These are phyloP conservation scores for Mycena albidolilacea DNA, from an alignment of 768 basidiomycete species.

Conservation along the genomic window DNA sequence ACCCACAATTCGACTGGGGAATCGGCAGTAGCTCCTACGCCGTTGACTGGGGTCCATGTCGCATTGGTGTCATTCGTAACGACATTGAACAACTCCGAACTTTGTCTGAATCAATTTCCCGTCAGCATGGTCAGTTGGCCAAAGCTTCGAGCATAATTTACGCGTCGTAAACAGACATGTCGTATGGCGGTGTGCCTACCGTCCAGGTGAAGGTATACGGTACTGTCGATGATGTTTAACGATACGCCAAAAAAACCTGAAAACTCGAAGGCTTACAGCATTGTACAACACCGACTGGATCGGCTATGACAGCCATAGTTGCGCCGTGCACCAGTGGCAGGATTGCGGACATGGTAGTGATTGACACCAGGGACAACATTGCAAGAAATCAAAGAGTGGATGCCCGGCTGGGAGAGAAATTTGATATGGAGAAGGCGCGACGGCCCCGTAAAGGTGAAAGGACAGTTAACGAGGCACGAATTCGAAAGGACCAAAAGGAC, in stretches of 20 bases:
- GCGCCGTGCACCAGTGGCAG: neutral
- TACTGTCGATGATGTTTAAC: neutral
- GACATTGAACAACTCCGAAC: neutral
- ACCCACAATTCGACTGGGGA: neutral
- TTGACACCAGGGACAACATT: neutral
- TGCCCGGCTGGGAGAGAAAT: no score
- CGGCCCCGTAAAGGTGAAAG: no score
- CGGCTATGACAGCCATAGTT: neutral
- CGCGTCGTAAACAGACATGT: neutral
- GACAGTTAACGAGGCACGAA: no score
- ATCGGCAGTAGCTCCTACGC: neutral
- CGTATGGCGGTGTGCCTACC: neutral
- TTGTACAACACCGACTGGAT: constrained; percentile 4
- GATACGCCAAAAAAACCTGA: no score
- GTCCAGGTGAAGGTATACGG: constrained; percentile 2
- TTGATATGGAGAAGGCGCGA: no score
- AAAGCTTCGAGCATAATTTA: neutral
- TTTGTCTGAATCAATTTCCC: neutral
- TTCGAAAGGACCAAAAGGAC: no score
- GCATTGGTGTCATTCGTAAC: neutral
- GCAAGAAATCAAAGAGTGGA: neutral
- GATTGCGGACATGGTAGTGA: neutral
- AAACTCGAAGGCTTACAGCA: neutral
- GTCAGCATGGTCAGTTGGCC: neutral
- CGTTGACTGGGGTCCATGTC: neutral